phyloP scores from a whole-genome alignment of 768 basidiomycete genomes.

The Lactifluus pinguis region DNA sequence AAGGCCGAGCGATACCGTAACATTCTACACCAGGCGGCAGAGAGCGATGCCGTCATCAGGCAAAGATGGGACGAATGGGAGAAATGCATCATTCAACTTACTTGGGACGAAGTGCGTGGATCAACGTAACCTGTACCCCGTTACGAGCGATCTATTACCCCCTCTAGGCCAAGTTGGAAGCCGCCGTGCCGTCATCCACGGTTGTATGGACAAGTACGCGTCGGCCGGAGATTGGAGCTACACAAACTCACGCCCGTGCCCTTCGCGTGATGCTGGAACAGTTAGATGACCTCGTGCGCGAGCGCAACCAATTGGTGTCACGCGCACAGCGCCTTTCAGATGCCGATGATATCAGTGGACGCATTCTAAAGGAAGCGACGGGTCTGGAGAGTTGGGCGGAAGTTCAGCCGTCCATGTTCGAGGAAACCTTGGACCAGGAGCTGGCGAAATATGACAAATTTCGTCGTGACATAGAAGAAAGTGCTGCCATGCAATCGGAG shows the following conservation, averaged over 20 bases:
- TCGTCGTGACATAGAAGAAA: conserved; percentile 42
- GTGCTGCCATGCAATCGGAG: conserved; percentile 50
- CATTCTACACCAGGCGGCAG: conserved; percentile 62
- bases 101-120: conserved; percentile 47
- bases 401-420: conserved; percentile 80
- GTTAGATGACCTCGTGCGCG: conserved; percentile 60
- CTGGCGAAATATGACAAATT: conserved; percentile 75
- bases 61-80: conserved; percentile 90
- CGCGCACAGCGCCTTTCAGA: conserved; percentile 54
- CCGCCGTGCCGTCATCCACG: conserved; percentile 55
- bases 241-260: conserved; percentile 55
- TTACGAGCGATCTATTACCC: background rate
- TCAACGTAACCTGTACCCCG: background rate
- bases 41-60: conserved; percentile 68
- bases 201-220: conserved; percentile 4
- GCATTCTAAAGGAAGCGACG: conserved; percentile 56
- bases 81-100: conserved; percentile 56
- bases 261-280: conserved; percentile 70
- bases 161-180: conserved; percentile 53
- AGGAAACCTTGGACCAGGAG: conserved; percentile 70
- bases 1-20: conserved; percentile 63
- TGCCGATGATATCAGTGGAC: conserved; percentile 64
- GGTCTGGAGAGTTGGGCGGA: conserved; percentile 59
- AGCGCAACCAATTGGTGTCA: conserved; percentile 52
- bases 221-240: conserved; percentile 23